These are phyloP conservation scores for Babesia sp. DNA, from an alignment of 169 alveolate genomes.

Conservation along the genomic window DNA sequence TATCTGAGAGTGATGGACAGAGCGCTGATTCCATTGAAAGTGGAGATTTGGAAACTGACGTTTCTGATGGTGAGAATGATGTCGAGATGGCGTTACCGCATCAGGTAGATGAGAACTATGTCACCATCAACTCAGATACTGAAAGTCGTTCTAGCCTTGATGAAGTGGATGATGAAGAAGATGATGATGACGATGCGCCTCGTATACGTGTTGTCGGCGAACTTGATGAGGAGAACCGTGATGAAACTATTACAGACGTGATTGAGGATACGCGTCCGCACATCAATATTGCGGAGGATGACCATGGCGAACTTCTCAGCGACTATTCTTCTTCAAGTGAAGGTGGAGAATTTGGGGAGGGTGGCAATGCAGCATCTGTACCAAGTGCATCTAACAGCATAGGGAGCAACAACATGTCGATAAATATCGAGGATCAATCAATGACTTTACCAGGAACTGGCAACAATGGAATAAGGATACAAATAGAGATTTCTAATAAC, in stretches of 20 bases:
- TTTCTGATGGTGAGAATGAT: conserved; percentile 58
- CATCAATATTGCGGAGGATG: conserved; percentile 17
- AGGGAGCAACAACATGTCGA: conserved; percentile 23
- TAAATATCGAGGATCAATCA: conserved; percentile 13
- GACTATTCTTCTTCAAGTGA: conserved; percentile 18
- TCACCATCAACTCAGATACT: conserved; percentile 32
- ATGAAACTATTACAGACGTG: conserved; percentile 12
- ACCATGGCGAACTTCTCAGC: neutral
- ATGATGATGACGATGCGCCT: conserved; percentile 61
- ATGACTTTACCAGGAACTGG: conserved; percentile 15
- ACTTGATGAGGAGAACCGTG: conserved; percentile 50
- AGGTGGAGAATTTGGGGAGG: neutral
- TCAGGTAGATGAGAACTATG: conserved; percentile 75
- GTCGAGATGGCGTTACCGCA: conserved; percentile 78
- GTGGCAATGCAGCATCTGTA: neutral
- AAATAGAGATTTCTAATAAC: conserved; percentile 14
- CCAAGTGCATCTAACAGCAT: neutral
- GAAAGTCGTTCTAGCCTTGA: conserved; percentile 54
- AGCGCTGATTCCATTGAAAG: conserved; percentile 68
- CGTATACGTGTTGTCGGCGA: conserved; percentile 69
- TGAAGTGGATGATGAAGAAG: conserved; percentile 65
- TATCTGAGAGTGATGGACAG: conserved; percentile 52
- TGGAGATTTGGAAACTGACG: conserved; percentile 70
- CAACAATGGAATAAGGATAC: conserved; percentile 18
- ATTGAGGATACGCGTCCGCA: conserved; percentile 21